Percentiles rank a stretch among this genome's conserved stretches.
Conservation (phyloP, 805 yeast genomes). For the Candida anglica region DNA sequence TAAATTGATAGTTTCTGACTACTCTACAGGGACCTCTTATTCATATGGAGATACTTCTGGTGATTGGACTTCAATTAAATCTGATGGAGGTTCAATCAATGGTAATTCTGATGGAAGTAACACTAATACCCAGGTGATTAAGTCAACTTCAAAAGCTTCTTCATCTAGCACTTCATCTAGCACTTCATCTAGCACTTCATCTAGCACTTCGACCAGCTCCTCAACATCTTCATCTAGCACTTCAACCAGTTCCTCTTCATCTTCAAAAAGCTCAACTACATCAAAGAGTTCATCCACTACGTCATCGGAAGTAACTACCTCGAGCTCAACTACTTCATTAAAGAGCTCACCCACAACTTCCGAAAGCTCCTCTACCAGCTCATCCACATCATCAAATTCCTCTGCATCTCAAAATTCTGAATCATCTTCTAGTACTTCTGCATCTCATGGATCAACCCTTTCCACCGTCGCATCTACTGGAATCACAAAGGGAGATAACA, state of each 20-base stretch:
- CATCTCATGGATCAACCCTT: no score
- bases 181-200: neutral
- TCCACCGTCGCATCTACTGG: no score
- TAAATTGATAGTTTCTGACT: slow-evolving; percentile 55
- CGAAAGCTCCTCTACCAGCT: neutral
- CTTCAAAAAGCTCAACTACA: neutral
- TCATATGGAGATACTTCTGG: slow-evolving; percentile 53
- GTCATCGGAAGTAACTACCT: slow-evolving; percentile 1
- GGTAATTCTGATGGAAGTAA: slow-evolving; percentile 31
- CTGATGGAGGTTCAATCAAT: slow-evolving; percentile 55
- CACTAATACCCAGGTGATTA: no score
- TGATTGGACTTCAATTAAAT: slow-evolving; percentile 52
- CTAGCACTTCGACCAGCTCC: slow-evolving; percentile 1
- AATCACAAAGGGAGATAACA: no score
- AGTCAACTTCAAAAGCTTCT: neutral
- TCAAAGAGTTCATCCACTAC: slow-evolving; percentile 1
- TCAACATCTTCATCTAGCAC: neutral
- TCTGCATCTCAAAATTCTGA: neutral
- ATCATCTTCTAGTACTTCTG: no score
- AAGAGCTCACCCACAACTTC: no score
- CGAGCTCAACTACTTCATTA: neutral
- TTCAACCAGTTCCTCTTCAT: neutral
- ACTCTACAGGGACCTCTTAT: slow-evolving; percentile 59
- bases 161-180: slow-evolving; percentile 1
- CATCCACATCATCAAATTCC: neutral